Conservation (phyloP, 208 protist species). For the Wallacemonas collosoma region DNA sequence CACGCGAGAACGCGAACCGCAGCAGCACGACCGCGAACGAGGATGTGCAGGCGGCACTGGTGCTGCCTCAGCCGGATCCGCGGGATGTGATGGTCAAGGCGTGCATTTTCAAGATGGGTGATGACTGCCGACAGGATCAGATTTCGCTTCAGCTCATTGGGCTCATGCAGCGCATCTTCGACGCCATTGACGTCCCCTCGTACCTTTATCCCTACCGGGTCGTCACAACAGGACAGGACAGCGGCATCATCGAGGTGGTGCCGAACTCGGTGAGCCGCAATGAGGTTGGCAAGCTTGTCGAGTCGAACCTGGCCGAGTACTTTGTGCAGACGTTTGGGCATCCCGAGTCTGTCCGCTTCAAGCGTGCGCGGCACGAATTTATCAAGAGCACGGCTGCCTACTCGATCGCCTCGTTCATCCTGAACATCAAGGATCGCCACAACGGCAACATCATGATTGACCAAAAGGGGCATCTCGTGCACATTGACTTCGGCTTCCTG, state of each 20-base stretch:
- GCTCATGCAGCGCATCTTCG: conserved; percentile 86
- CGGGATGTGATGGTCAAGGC: conserved; percentile 50
- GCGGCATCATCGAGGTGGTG: conserved; percentile 94
- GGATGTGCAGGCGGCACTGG: conserved; percentile 16
- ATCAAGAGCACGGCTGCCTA: conserved; percentile 92
- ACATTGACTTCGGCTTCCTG: conserved; percentile 99
- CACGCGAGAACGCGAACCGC: neutral
- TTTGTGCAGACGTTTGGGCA: conserved; percentile 93
- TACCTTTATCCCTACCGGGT: conserved; percentile 94
- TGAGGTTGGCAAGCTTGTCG: conserved; percentile 90
- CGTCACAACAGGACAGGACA: conserved; percentile 82
- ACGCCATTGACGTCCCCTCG: conserved; percentile 72
- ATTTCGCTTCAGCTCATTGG: conserved; percentile 93
- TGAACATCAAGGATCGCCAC: conserved; percentile 96
- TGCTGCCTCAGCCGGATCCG: conserved; percentile 15
- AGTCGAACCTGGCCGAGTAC: conserved; percentile 89
- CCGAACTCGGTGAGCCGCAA: conserved; percentile 86
- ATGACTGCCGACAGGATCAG: conserved; percentile 95
- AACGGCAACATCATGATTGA: conserved; percentile 96
- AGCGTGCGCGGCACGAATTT: conserved; percentile 90
- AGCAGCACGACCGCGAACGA: conserved; percentile 19
- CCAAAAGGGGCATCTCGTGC: conserved; percentile 91
- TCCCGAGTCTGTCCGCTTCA: conserved; percentile 77
- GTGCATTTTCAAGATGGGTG: conserved; percentile 96
- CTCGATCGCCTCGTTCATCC: conserved; percentile 94